These are phyloP conservation scores for Zygnema circumcarinatum DNA, from an alignment of 139 green algal genomes.

Conservation along the genomic window DNA sequence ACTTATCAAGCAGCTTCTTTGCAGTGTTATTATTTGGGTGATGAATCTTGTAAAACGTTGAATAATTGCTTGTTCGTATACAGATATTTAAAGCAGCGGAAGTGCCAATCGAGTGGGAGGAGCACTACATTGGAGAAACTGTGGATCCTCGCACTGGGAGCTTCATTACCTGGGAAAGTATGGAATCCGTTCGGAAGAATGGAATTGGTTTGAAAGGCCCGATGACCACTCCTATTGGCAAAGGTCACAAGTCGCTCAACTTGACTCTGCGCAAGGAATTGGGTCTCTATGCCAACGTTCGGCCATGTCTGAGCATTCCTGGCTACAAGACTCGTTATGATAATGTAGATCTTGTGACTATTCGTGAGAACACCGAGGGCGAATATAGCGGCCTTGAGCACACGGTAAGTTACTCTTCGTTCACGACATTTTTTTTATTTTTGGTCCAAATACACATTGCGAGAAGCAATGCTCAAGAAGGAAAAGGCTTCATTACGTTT, in stretches of 20 bases:
- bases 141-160: conserved; percentile 85
- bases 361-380: conserved; percentile 97
- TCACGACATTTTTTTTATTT: conserved; percentile 5
- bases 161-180: conserved; percentile 90
- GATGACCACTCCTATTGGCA: conserved; percentile 97
- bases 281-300: conserved; percentile 93
- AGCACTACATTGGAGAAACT: conserved; percentile 82
- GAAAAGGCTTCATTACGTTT: no score
- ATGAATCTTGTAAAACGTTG: no score
- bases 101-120: conserved; percentile 88
- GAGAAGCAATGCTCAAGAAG: no score
- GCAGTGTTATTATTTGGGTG: no score
- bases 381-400: conserved; percentile 97
- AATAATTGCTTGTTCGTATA: not conserved
- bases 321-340: conserved; percentile 96
- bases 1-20: no score
- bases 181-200: conserved; percentile 86
- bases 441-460: no score
- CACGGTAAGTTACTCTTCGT: conserved; percentile 70
- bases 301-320: conserved; percentile 92
- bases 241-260: conserved; percentile 91
- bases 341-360: conserved; percentile 92
- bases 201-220: conserved; percentile 92
- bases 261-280: conserved; percentile 96
- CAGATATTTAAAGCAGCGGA: conserved; percentile 81